A percentile compares a stretch with the other conserved stretches of the same genome.
phyloP scores from a whole-genome alignment of 192 early-diverging fungal species.

The Nowakowskiella sp. region DNA sequence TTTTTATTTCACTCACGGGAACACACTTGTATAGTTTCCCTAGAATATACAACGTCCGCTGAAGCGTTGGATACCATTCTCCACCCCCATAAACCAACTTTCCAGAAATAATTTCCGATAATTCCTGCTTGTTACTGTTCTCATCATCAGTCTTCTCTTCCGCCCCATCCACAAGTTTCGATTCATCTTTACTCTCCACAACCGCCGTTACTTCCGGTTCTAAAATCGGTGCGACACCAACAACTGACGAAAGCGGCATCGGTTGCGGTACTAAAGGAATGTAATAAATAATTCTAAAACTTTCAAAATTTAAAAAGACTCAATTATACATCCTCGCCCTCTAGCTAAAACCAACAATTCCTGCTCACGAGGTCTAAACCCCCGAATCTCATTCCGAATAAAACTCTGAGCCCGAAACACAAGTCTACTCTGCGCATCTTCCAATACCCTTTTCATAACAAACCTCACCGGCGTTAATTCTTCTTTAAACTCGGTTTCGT shows the following conservation, averaged over 20 bases:
- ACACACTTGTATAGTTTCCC: slow-evolving; percentile 71
- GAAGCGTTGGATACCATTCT: slow-evolving; percentile 76
- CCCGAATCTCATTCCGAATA: slow-evolving; percentile 69
- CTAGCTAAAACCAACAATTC: slow-evolving; percentile 52
- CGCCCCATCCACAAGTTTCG: slow-evolving; percentile 4
- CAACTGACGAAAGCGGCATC: slow-evolving; percentile 8
- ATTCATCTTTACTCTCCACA: slow-evolving; percentile 12
- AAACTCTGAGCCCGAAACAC: slow-evolving; percentile 79
- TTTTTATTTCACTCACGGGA: slow-evolving; percentile 34
- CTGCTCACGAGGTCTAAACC: slow-evolving; percentile 59
- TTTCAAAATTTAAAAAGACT: neutral
- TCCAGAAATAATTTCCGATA: slow-evolving; percentile 16
- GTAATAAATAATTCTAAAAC: neutral
- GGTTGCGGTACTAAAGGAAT: slow-evolving; percentile 23
- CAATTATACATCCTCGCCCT: slow-evolving; percentile 24
- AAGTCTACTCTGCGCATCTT: slow-evolving; percentile 83
- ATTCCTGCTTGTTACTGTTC: slow-evolving; percentile 9
- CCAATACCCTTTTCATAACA: slow-evolving; percentile 70
- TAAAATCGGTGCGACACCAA: slow-evolving; percentile 19
- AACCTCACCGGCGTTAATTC: slow-evolving; percentile 37
- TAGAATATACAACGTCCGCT: slow-evolving; percentile 71
- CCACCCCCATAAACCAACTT: slow-evolving; percentile 49
- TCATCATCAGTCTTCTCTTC: slow-evolving; percentile 2
- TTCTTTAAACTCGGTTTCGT: slow-evolving; percentile 12
- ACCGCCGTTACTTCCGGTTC: slow-evolving; percentile 11